phyloP scores from a whole-genome alignment of 2,329 filamentous ascomycete genomes.

The Scorias spongiosa region DNA sequence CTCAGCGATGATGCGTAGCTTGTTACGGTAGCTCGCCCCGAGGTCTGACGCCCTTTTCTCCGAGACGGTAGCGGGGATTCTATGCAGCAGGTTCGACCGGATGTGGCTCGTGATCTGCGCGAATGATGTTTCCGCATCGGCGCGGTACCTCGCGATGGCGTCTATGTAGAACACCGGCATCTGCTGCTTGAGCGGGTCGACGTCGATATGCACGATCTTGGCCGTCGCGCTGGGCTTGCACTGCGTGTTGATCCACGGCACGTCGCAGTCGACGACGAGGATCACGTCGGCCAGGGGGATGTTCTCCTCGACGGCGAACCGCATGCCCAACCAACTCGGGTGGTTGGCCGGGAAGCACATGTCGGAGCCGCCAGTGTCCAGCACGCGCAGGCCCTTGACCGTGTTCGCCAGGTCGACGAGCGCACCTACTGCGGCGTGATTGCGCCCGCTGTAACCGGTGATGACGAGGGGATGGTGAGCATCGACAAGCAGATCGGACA shows the following conservation, averaged over 20 bases:
- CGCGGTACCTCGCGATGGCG: conserved; percentile 36
- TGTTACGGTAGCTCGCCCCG: conserved; percentile 41
- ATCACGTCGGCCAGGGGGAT: conserved; percentile 72
- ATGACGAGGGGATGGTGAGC: conserved; percentile 55
- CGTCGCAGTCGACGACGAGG: conserved; percentile 73
- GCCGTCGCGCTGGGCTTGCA: conserved; percentile 42
- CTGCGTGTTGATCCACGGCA: conserved; percentile 81
- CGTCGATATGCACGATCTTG: conserved; percentile 49
- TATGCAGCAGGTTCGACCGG: conserved; percentile 29
- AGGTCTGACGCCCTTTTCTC: conserved; percentile 37
- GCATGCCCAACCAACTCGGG: conserved; percentile 43
- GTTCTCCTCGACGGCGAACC: conserved; percentile 57
- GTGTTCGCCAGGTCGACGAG: conserved; percentile 53
- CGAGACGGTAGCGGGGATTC: conserved; percentile 27
- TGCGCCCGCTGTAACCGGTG: conserved; percentile 56
- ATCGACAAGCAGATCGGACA: conserved; percentile 46
- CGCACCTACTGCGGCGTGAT: conserved; percentile 45
- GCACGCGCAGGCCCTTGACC: conserved; percentile 52
- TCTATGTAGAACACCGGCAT: conserved; percentile 45
- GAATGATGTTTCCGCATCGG: conserved; percentile 41
- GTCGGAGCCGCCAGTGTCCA: conserved; percentile 64
- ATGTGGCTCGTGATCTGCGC: conserved; percentile 47
- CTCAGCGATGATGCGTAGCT: conserved; percentile 44
- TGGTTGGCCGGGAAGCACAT: conserved; percentile 68
- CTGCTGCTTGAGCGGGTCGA: conserved; percentile 50